Evolutionary conservation across 1,139 yeast species (phyloP).

Genomic region (Protomyces pachydermus): DNA sequence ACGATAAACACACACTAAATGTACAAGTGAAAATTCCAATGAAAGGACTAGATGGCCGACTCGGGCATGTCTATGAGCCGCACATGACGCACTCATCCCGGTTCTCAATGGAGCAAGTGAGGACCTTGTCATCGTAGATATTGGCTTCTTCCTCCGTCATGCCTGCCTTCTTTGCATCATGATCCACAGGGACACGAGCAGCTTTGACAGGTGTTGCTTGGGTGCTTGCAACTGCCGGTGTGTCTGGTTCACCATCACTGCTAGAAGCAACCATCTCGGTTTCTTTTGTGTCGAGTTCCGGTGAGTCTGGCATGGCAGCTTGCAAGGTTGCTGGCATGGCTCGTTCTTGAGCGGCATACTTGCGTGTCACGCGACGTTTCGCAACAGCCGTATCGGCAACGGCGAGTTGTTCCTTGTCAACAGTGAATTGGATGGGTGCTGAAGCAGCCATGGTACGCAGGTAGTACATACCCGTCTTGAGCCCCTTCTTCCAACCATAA

Average conservation of each 20-base stretch:
- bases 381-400: conserved; percentile 34
- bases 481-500: conserved; percentile 94
- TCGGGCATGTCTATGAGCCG: conserved; percentile 59
- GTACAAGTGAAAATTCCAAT: neutral
- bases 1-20: too few species aligned
- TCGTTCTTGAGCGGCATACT: conserved; percentile 33
- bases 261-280: conserved; percentile 19
- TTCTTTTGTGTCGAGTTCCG: conserved; percentile 17
- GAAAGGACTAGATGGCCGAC: neutral
- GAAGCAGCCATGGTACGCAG: conserved; percentile 93
- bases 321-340: conserved; percentile 22
- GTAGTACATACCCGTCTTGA: conserved; percentile 97
- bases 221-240: conserved; percentile 34
- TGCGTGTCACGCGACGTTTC: conserved; percentile 18
- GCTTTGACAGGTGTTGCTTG: conserved; percentile 15
- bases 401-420: conserved; percentile 54
- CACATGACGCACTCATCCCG: conserved; percentile 99
- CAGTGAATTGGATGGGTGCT: conserved; percentile 87
- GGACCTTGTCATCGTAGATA: conserved; percentile 84
- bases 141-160: conserved; percentile 47
- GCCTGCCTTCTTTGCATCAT: conserved; percentile 33
- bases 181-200: conserved; percentile 25
- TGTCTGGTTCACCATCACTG: conserved; percentile 32
- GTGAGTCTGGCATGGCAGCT: conserved; percentile 17
- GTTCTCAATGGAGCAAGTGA: conserved; percentile 94